Conservation (phyloP, 2,329 filamentous ascomycete genomes). For the Colletotrichum endophyticum region DNA sequence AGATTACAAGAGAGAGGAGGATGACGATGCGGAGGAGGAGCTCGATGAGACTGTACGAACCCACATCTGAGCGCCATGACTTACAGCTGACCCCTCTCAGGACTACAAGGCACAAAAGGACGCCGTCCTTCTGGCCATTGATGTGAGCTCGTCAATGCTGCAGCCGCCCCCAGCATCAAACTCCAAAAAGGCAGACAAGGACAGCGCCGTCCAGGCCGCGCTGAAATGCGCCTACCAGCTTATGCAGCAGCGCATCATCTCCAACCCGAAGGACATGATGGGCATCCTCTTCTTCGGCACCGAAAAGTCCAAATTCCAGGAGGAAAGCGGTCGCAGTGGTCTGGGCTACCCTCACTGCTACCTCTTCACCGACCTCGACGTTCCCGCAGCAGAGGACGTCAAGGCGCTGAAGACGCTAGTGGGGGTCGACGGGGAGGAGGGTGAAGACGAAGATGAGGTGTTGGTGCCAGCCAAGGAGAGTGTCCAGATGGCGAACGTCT, state of each 20-base stretch:
- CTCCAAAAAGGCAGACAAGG: slow-evolving; percentile 77
- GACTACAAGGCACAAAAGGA: slow-evolving; percentile 93
- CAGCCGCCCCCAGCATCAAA: slow-evolving; percentile 64
- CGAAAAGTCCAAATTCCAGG: slow-evolving; percentile 78
- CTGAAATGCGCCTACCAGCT: slow-evolving; percentile 93
- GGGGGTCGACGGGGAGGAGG: slow-evolving; percentile 82
- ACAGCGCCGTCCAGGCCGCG: slow-evolving; percentile 81
- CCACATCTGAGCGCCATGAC: not conserved
- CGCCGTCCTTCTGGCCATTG: slow-evolving; percentile 96
- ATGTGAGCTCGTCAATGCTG: slow-evolving; percentile 90
- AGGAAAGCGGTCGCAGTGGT: slow-evolving; percentile 64
- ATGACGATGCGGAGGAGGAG: slow-evolving; percentile 67
- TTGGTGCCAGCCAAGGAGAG: slow-evolving; percentile 72
- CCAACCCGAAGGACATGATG: slow-evolving; percentile 96
- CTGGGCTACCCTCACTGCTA: slow-evolving; percentile 90
- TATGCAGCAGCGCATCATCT: slow-evolving; percentile 98
- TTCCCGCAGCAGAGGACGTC: slow-evolving; percentile 87
- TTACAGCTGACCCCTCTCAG: slow-evolving; percentile 45
- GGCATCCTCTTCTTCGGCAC: slow-evolving; percentile 93
- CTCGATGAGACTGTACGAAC: slow-evolving; percentile 66
- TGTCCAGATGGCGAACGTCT: slow-evolving; percentile 83
- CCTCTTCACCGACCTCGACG: slow-evolving; percentile 83
- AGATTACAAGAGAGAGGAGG: slow-evolving; percentile 57
- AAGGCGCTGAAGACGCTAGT: slow-evolving; percentile 77
- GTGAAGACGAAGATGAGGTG: slow-evolving; percentile 71